Percentiles rank a stretch among this genome's conserved stretches.
These are phyloP conservation scores for Sclerotinia glacialis DNA, from an alignment of 2,329 filamentous ascomycete genomes.

Conservation along the genomic window DNA sequence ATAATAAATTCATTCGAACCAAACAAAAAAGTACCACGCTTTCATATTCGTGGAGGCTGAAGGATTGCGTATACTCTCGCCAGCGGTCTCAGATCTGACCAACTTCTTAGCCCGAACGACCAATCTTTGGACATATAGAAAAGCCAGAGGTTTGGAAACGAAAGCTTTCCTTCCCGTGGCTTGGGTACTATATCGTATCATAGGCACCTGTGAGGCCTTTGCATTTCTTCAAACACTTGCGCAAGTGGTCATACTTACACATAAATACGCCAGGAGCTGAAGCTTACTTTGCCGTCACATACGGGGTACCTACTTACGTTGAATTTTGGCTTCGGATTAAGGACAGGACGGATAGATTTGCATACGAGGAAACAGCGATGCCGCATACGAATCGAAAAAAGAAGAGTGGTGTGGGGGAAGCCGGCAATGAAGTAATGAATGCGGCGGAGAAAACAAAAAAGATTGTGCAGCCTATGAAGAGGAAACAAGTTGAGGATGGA, in stretches of 20 bases:
- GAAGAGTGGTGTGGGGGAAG: slow-evolving; percentile 22
- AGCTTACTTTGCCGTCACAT: neutral
- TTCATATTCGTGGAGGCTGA: neutral
- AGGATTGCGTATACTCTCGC: neutral
- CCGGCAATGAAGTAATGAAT: neutral
- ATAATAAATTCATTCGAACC: neutral
- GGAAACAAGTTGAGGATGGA: slow-evolving; percentile 35
- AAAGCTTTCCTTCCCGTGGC: neutral
- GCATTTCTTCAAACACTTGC: neutral
- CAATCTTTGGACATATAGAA: neutral
- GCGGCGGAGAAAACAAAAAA: slow-evolving; percentile 19
- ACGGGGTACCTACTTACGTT: neutral
- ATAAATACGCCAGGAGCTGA: neutral
- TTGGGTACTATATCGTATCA: neutral
- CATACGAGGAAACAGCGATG: slow-evolving; percentile 23
- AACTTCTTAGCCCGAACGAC: neutral
- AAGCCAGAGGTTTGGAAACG: neutral
- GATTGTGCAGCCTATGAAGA: slow-evolving; percentile 34
- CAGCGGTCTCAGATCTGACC: neutral
- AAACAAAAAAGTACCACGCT: neutral
- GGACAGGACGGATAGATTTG: neutral
- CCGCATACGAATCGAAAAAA: slow-evolving; percentile 36
- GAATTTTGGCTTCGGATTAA: neutral
- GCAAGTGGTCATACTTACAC: neutral
- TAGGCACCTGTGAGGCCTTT: neutral